Base-by-base conservation (phyloP, 176 grass and related monocot genomes). In the Phoenix dactylifera region DNA sequence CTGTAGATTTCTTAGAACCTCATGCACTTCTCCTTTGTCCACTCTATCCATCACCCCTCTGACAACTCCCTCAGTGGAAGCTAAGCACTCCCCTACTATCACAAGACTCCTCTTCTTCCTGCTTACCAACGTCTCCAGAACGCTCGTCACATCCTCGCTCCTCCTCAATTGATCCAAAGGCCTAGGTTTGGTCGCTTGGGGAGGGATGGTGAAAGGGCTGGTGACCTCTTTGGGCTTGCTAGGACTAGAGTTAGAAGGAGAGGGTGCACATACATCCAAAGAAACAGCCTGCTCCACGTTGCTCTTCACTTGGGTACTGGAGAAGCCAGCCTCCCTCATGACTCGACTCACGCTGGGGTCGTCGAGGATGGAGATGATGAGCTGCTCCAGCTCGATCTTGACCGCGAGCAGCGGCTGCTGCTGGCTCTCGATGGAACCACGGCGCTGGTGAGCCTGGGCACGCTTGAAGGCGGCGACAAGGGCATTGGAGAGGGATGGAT, bases 311-410 rank as follows among this genome's bases (percentile, higher is more conserved):
- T 92, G 84, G 4, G 76, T 61, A 76, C 93, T 92, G 4, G 76
- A 89, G 82, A 92, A 98, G 22, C 93, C 84, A 4, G 93, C 93
- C 71, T 98, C 93, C 50, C 87, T 68, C 93, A 98, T 98, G 68
- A 98, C 87, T 17, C 93, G 75, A 72, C 88, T 98, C 14, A 98
- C 87, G 72, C 87, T 89, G 0, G 93, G 93, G 69, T 98, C 93
- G 35, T 98, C 93, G 59, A 98, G 88, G 80, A 98, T 88, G 75
- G 93, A 98, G 53, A 98, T 59, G 55, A 92, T 65, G 63, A 98
- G 93, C 71, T 98, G 87, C 18, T 69, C 87, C 22, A 98, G 82
- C 50, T 98, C 93, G 22, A 98, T 86, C 77, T 81, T 86, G 24
- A 81, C 51, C 0, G 73, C 64, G 15, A 81, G 50, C 70, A 65